A percentile compares a stretch with the other conserved stretches of the same genome.
phyloP scores from a whole-genome alignment of 805 yeast genomes.

The Yamadazyma tumulicola region DNA sequence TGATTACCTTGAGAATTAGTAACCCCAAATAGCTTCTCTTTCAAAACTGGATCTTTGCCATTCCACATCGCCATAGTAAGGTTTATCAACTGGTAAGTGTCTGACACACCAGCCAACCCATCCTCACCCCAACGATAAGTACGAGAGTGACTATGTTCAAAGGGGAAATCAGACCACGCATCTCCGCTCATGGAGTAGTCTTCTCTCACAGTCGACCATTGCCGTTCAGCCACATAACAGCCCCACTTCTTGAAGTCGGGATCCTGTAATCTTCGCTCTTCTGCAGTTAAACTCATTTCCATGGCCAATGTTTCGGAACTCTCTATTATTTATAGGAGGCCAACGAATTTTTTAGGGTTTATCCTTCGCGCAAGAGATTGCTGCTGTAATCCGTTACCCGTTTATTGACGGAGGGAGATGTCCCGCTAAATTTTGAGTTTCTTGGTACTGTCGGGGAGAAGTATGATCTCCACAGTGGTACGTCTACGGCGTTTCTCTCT shows the following conservation, averaged over 20 bases:
- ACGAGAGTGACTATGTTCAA: conserved; percentile 77
- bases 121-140: conserved; percentile 95
- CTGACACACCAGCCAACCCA: conserved; percentile 87
- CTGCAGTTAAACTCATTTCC: conserved; percentile 30
- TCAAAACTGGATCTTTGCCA: conserved; percentile 77
- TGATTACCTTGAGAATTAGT: conserved; percentile 94
- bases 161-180: conserved; percentile 87
- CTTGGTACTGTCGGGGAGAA: too few relatives aligned
- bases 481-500: too few relatives aligned
- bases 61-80: conserved; percentile 88
- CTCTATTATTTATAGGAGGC: too few relatives aligned
- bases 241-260: conserved; percentile 82
- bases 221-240: conserved; percentile 82
- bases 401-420: too few relatives aligned
- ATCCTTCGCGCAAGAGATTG: too few relatives aligned
- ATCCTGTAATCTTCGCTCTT: conserved; percentile 34
- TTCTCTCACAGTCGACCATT: conserved; percentile 85
- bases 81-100: conserved; percentile 73
- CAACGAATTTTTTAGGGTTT: too few relatives aligned
- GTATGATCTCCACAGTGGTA: too few relatives aligned
- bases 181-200: conserved; percentile 84
- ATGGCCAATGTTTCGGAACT: too few relatives aligned
- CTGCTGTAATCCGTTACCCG: too few relatives aligned
- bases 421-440: too few relatives aligned
- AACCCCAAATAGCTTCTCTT: conserved; percentile 83